These are phyloP conservation scores for Apiotrichum brassicae DNA, from an alignment of 1,284 basidiomycete genomes.

Conservation along the genomic window DNA sequence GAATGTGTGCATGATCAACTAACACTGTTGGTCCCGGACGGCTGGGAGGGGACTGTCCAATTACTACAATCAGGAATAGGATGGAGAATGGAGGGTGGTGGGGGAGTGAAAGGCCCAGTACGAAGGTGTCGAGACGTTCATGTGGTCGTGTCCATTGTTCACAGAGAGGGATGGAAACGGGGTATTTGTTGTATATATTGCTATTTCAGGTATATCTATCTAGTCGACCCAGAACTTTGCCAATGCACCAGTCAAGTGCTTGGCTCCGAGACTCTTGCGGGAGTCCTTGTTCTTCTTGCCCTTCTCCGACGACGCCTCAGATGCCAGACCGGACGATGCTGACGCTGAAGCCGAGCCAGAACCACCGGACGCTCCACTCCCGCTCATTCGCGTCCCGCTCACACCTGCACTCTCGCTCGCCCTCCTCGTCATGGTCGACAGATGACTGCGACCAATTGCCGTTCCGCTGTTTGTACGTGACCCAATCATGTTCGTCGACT, in stretches of 20 bases:
- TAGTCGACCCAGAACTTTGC: conserved; percentile 44
- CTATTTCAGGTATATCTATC: no score
- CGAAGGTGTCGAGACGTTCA: no score
- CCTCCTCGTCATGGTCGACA: not conserved
- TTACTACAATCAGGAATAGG: no score
- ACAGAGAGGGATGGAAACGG: not conserved
- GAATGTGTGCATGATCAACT: no score
- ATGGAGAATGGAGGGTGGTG: no score
- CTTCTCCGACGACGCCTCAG: conserved; percentile 1
- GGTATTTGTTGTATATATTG: no score
- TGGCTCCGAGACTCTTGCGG: conserved; percentile 17
- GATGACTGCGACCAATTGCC: conserved; percentile 7
- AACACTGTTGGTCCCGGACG: no score
- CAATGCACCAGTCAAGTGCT: conserved; percentile 33
- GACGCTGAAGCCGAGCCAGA: conserved; percentile 14
- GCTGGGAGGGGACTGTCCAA: no score
- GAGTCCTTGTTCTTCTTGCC: conserved; percentile 5
- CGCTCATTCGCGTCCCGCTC: not conserved
- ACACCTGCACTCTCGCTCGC: no score
- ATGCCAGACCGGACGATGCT: conserved; percentile 3
- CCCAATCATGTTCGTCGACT: conserved; percentile 5
- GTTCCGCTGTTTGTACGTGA: conserved; percentile 16
- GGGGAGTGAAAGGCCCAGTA: no score
- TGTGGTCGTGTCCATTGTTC: not conserved
- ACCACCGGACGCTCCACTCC: conserved; percentile 1